phyloP scores from a whole-genome alignment of 2,329 filamentous ascomycete species.

The Claviceps africana region DNA sequence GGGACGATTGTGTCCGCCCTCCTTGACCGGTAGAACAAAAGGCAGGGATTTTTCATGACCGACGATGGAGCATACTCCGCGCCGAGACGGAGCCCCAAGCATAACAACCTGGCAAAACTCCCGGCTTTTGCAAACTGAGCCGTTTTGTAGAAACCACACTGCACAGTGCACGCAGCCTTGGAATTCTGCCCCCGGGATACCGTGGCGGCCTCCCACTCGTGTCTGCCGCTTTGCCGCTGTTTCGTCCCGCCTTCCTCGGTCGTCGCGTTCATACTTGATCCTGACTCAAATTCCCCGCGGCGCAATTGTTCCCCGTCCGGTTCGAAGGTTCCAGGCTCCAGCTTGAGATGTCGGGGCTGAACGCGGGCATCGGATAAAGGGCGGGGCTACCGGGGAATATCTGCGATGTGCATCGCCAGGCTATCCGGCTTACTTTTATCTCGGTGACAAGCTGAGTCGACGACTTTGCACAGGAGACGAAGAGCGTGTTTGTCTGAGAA shows the following conservation, averaged over 20 bases:
- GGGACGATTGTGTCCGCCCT: background rate
- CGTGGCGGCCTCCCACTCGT: background rate
- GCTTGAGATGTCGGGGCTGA: conserved; percentile 3
- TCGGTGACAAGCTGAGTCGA: too few species aligned
- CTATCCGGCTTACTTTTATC: background rate
- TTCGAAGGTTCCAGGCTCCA: background rate
- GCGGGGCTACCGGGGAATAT: background rate
- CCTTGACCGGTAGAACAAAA: background rate
- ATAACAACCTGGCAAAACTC: too few species aligned
- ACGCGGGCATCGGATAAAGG: background rate
- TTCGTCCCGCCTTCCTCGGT: background rate
- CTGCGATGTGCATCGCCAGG: conserved; percentile 2
- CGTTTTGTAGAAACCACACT: too few species aligned
- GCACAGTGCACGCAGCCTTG: background rate
- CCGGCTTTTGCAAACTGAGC: too few species aligned
- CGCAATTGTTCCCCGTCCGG: background rate
- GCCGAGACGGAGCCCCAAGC: background rate
- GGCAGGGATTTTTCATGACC: background rate
- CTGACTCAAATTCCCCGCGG: too few species aligned
- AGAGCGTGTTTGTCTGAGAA: too few species aligned
- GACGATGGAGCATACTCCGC: background rate
- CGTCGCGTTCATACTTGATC: background rate
- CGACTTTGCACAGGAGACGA: too few species aligned
- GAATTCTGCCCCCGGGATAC: background rate
- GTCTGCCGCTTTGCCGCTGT: background rate